Base-by-base conservation (phyloP, 2,329 filamentous ascomycete genomes). In the Cadophora luteo-olivacea region DNA sequence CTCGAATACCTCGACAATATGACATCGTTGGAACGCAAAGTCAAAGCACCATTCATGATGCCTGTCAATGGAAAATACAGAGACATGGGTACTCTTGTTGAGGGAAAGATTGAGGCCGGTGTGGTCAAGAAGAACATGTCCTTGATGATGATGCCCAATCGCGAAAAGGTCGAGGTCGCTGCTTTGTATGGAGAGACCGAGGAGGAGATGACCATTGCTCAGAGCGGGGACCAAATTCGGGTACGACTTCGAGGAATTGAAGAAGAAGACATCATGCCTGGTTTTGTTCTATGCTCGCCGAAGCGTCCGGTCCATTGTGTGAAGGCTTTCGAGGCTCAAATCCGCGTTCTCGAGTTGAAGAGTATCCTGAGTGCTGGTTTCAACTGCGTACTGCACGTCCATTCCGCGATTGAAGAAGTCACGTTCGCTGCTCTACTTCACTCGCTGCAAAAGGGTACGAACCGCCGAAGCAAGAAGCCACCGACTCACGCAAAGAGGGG, bases 21-120 rank as follows among this genome's bases (percentile, higher is more conserved):
- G 93, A 89, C 91, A 77, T 89, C 95, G 14, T 87, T 97, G 49
- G 95, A 99, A 80, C 93, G 96, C 76, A 99, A 98, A 85, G 82
- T 97, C 76, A 97, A 97, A 76, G 96, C 96, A 1, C 95, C 96
- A 11, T 98, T 99, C 86, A 98, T 99, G 96, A 97, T 99, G 94
- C 92, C 96, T 9, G 87, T 99, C 72, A 92, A 92, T 72, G 93
- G 93, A 81, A 99, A 99, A 83, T 99, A 98, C 84, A 89, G 92
- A 76, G 97, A 99, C 79, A 91, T 99, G 86, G 96, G 96, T 76
- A 99, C 96, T 70, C 94, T 99, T 87, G 88, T 97, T 52, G 97
- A 99, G 83, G 96, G 96, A 74, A 97, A 97, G 86, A 92, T 99
- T 73, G 96, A 99, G 81, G 92, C 94, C 22, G 95, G 94, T 79